Percentiles rank a stretch among this genome's conserved stretches.
Evolutionary conservation across 2,329 filamentous ascomycete genomes (phyloP).

Genomic region (Phialophora tarda): DNA sequence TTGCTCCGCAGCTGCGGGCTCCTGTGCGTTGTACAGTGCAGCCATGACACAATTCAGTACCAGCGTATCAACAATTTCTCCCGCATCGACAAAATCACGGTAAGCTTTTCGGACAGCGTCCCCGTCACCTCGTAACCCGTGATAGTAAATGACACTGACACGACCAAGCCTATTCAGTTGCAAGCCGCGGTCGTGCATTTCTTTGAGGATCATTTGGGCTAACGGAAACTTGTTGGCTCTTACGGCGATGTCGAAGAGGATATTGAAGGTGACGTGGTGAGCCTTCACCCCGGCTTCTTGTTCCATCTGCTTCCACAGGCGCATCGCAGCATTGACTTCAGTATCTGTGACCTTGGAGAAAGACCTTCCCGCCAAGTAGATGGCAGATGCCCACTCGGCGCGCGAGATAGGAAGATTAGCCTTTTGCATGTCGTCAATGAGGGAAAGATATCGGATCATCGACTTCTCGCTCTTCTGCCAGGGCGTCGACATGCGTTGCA

Average conservation of each 20-base stretch:
- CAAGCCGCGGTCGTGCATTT: slow-evolving; percentile 75
- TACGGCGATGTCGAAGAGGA: slow-evolving; percentile 85
- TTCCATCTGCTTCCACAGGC: slow-evolving; percentile 91
- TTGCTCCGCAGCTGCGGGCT: slow-evolving; percentile 75
- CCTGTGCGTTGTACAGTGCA: slow-evolving; percentile 75
- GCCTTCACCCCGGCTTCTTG: slow-evolving; percentile 66
- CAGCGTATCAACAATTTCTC: slow-evolving; percentile 85
- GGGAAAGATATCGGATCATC: slow-evolving; percentile 81
- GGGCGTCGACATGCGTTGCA: slow-evolving; percentile 70
- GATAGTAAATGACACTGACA: slow-evolving; percentile 80
- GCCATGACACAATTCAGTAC: slow-evolving; percentile 86
- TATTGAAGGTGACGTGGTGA: slow-evolving; percentile 86
- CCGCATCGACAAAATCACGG: slow-evolving; percentile 77
- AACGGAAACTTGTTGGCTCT: slow-evolving; percentile 83
- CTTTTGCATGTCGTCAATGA: slow-evolving; percentile 81
- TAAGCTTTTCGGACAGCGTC: slow-evolving; percentile 78
- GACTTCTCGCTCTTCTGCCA: slow-evolving; percentile 62
- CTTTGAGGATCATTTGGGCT: slow-evolving; percentile 81
- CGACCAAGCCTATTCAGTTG: slow-evolving; percentile 78
- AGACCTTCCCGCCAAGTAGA: slow-evolving; percentile 78
- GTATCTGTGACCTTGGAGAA: slow-evolving; percentile 60
- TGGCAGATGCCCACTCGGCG: slow-evolving; percentile 81
- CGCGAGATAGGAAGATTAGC: slow-evolving; percentile 71
- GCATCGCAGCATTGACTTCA: slow-evolving; percentile 71
- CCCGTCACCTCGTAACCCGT: slow-evolving; percentile 75